Conservation (phyloP, 2,329 filamentous ascomycete species). For the Neurospora crassa region DNA sequence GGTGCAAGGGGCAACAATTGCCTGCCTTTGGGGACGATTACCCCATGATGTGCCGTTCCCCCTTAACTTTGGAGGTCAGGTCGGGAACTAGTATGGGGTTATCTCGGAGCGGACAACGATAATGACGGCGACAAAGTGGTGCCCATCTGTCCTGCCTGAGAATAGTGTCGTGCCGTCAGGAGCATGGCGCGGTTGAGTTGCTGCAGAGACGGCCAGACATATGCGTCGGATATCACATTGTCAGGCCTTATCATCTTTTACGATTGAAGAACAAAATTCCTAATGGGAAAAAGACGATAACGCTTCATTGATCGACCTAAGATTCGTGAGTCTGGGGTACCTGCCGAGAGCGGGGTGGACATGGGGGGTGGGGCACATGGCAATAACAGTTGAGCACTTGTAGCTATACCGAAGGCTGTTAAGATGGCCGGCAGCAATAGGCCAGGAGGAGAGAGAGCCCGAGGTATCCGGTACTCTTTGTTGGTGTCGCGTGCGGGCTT, state of each 20-base stretch:
- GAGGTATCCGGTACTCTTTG: conserved; percentile 4
- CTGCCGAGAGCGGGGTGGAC: background rate
- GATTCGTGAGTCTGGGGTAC: background rate
- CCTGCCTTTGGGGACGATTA: background rate
- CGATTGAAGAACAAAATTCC: conserved; percentile 26
- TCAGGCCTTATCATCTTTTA: conserved; percentile 23
- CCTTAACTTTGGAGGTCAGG: background rate
- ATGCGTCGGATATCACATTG: conserved; percentile 16
- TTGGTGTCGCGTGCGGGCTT: background rate
- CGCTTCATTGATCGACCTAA: conserved; percentile 2
- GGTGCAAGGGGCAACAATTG: background rate
- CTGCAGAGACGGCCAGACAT: conserved; percentile 9
- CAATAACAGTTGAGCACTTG: background rate
- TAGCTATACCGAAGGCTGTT: background rate
- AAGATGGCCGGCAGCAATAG: background rate
- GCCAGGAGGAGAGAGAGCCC: background rate
- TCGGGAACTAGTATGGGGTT: background rate
- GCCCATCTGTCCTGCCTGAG: background rate
- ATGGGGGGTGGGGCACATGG: background rate
- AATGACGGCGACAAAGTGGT: background rate
- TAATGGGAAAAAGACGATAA: conserved; percentile 26
- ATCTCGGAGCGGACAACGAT: background rate
- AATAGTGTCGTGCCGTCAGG: background rate
- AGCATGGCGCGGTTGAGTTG: background rate
- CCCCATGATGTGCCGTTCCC: background rate